phyloP scores from a whole-genome alignment of 116 monocot genomes.

The Cymodocea nodosa region DNA sequence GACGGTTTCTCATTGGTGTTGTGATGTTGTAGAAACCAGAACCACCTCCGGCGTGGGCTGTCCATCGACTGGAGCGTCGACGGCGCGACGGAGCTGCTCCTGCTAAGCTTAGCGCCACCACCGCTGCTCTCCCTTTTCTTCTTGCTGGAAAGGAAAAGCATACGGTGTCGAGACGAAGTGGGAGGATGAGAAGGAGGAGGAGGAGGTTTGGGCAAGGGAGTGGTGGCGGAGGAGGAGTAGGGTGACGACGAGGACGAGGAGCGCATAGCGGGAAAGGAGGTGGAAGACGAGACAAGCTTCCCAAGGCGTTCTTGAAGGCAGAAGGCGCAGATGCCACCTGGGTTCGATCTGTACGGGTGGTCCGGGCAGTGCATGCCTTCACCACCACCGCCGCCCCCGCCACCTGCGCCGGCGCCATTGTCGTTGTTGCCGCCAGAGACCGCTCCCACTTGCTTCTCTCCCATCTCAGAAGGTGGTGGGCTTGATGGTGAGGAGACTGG shows the following conservation, averaged over 20 bases:
- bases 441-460: not conserved
- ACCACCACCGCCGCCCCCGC: not conserved
- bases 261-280: not conserved
- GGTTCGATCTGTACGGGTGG: conserved; percentile 12
- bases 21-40: conserved; percentile 66
- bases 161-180: not conserved
- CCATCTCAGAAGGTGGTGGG: not conserved
- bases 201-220: not conserved
- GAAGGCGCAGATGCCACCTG: conserved; percentile 78
- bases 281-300: conserved; percentile 10
- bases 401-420: not conserved
- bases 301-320: conserved; percentile 91
- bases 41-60: conserved; percentile 71
- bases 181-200: not conserved
- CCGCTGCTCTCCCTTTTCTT: not conserved
- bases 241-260: not conserved
- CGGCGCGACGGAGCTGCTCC: conserved; percentile 67
- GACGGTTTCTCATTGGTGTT: not conserved
- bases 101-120: conserved; percentile 10
- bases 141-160: not conserved
- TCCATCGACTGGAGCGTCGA: conserved; percentile 15
- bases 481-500: too few relatives aligned
- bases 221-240: not conserved
- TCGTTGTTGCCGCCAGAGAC: not conserved
- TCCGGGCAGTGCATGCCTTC: conserved; percentile 16